Conservation (phyloP, 164 flowering plant genomes). For the Vitis riparia region DNA sequence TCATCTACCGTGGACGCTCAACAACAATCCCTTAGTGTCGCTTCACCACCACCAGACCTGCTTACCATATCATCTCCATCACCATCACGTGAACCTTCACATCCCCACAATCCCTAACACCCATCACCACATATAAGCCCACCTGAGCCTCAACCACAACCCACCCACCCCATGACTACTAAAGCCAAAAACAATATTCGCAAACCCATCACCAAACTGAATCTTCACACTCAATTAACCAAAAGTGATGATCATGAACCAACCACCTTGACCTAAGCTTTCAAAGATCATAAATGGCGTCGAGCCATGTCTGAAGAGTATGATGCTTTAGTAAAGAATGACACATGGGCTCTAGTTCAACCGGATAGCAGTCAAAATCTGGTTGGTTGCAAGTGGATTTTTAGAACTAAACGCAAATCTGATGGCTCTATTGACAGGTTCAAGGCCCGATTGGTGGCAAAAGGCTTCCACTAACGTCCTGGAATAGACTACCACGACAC, state of each 20-base stretch:
- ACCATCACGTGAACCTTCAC: no score
- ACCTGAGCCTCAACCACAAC: not conserved
- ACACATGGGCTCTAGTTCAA: no score
- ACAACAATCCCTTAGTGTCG: not conserved
- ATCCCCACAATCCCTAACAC: not conserved
- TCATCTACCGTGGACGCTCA: no score
- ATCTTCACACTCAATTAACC: not conserved
- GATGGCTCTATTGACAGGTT: no score
- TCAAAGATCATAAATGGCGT: constrained; percentile 2
- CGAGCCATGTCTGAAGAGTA: no score
- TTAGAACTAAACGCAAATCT: no score
- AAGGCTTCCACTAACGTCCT: no score
- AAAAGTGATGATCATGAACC: not conserved
- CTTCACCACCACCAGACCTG: not conserved
- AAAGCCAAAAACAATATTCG: not conserved
- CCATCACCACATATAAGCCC: not conserved
- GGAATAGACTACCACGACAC: no score
- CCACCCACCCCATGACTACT: not conserved
- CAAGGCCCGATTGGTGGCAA: no score
- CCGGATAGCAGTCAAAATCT: no score
- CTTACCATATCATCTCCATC: not conserved
- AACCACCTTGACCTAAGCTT: not conserved
- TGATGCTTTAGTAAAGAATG: not conserved
- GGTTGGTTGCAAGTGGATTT: no score
- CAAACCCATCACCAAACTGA: not conserved